phyloP scores from a whole-genome alignment of 129 eudicot species.

The Flaveria linearis region DNA sequence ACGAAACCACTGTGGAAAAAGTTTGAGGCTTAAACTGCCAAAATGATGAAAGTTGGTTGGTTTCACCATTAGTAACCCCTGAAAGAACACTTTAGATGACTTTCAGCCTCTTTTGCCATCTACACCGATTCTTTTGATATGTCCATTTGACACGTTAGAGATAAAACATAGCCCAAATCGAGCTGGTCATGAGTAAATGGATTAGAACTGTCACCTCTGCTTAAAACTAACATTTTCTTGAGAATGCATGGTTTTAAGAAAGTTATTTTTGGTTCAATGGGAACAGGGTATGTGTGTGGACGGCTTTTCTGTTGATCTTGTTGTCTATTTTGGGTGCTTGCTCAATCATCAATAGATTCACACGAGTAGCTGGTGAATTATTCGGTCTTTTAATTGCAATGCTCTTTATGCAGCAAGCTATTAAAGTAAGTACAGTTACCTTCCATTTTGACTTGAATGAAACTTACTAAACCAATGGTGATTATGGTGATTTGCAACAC shows the following conservation, averaged over 20 bases:
- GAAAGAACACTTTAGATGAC: background rate
- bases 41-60: slow-evolving; percentile 4
- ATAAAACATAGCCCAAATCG: background rate
- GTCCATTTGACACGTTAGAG: background rate
- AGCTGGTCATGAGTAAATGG: background rate
- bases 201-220: background rate
- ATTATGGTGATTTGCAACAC: slow-evolving; percentile 12
- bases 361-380: slow-evolving; percentile 93
- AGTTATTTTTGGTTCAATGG: slow-evolving; percentile 22
- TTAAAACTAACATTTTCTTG: background rate
- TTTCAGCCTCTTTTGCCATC: background rate
- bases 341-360: slow-evolving; percentile 95
- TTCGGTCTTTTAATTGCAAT: slow-evolving; percentile 96
- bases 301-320: slow-evolving; percentile 83
- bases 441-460: background rate
- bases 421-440: slow-evolving; percentile 58
- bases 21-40: background rate
- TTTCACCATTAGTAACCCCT: too few species aligned
- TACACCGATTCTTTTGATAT: background rate
- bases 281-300: slow-evolving; percentile 96
- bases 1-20: slow-evolving; percentile 4
- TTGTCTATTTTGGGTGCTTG: slow-evolving; percentile 91
- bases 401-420: slow-evolving; percentile 99
- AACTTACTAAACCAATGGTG: background rate
- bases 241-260: slow-evolving; percentile 16